phyloP scores from a whole-genome alignment of 345 rosid species.

The Cardamine occulta region DNA sequence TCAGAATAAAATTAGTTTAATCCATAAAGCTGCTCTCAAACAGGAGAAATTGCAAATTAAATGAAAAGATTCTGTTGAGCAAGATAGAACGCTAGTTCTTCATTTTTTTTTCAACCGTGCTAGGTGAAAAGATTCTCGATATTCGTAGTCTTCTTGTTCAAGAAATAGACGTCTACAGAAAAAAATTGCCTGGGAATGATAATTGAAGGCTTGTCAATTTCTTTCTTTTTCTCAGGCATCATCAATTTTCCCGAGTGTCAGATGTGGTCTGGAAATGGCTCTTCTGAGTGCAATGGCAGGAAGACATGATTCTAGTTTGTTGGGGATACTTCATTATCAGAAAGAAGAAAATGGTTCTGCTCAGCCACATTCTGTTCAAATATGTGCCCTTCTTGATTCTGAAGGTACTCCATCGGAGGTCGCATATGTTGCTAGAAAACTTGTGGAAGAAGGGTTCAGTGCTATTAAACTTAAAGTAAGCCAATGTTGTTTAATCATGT shows the following conservation, averaged over 20 bases:
- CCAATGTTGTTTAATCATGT: conserved; percentile 19
- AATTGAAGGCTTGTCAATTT: conserved; percentile 14
- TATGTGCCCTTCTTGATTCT: conserved; percentile 89
- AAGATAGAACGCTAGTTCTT: conserved; percentile 19
- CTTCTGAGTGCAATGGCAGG: conserved; percentile 71
- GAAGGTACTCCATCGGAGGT: conserved; percentile 75
- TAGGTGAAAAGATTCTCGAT: background rate
- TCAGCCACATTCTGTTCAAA: conserved; percentile 55
- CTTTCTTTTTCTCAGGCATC: conserved; percentile 54
- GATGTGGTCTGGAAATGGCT: conserved; percentile 98
- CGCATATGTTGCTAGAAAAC: conserved; percentile 62
- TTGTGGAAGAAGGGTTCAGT: conserved; percentile 78
- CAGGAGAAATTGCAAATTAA: conserved; percentile 28
- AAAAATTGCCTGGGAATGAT: too few relatives aligned
- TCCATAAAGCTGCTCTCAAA: background rate
- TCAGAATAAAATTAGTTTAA: conserved; percentile 15
- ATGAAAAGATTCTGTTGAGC: conserved; percentile 11
- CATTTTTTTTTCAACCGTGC: background rate
- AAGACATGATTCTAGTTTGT: conserved; percentile 60
- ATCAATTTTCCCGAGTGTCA: conserved; percentile 85
- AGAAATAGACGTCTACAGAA: too few relatives aligned
- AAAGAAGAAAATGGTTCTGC: conserved; percentile 48
- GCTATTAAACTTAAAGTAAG: conserved; percentile 91
- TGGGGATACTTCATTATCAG: conserved; percentile 51
- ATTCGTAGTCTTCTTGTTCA: background rate